phyloP scores from a whole-genome alignment of 225 moss, liverwort and hornwort genomes.

The Bryoerythrophyllum caledonicum region DNA sequence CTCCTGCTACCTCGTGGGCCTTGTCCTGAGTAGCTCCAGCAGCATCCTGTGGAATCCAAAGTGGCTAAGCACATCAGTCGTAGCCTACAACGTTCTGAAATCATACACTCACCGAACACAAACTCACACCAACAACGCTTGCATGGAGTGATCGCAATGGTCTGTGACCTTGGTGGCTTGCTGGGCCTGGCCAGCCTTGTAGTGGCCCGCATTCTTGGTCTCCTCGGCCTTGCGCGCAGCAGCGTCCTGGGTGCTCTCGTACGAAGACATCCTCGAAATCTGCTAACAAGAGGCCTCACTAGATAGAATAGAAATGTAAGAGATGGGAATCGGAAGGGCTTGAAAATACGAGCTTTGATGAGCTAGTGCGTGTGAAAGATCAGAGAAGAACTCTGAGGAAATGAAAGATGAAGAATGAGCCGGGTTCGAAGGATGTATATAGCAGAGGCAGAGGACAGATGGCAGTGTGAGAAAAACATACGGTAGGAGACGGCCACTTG shows the following conservation, averaged over 20 bases:
- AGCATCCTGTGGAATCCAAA: not conserved
- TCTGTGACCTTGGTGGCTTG: slow-evolving; percentile 1
- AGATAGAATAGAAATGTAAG: not conserved
- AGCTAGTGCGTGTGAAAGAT: too few species aligned
- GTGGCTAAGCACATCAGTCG: too few species aligned
- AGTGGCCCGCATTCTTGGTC: not conserved
- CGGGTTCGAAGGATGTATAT: too few species aligned
- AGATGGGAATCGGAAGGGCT: too few species aligned
- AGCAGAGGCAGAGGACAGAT: too few species aligned
- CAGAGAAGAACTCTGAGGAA: too few species aligned
- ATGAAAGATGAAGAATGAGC: too few species aligned
- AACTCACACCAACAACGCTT: not conserved
- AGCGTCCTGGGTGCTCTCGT: not conserved
- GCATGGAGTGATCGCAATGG: too few species aligned
- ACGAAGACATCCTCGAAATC: not conserved
- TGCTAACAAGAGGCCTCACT: not conserved
- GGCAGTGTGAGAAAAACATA: too few species aligned
- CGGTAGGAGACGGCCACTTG: too few species aligned
- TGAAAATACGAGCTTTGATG: too few species aligned
- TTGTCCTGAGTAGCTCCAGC: not conserved
- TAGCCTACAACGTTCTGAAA: not conserved
- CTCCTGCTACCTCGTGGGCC: not conserved
- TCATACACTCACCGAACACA: not conserved
- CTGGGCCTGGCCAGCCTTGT: slow-evolving; percentile 12
- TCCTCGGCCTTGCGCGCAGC: not conserved